These are phyloP conservation scores for Aspergillus fijiensis DNA, from an alignment of 2,329 filamentous ascomycete species.

Conservation along the genomic window DNA sequence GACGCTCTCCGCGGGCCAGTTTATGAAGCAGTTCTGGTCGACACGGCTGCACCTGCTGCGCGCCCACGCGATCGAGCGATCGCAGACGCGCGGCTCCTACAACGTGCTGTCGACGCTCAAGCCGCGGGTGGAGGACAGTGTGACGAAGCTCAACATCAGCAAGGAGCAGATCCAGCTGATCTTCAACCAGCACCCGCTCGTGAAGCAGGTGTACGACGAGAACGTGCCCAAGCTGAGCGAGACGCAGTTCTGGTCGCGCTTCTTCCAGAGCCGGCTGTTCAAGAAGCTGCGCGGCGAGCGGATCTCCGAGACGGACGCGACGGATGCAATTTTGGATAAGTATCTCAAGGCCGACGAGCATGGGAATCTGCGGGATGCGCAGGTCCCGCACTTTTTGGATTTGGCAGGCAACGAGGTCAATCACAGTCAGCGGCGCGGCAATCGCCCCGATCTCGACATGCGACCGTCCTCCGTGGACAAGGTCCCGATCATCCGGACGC, in stretches of 20 bases:
- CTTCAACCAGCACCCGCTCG: slow-evolving; percentile 86
- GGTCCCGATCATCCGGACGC: slow-evolving; percentile 80
- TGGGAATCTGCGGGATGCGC: slow-evolving; percentile 52
- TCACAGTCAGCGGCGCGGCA: slow-evolving; percentile 81
- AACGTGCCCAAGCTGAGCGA: slow-evolving; percentile 81
- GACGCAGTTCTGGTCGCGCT: slow-evolving; percentile 85
- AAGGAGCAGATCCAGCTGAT: slow-evolving; percentile 92
- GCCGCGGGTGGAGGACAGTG: slow-evolving; percentile 70
- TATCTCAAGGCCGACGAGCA: slow-evolving; percentile 75
- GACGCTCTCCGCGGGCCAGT: slow-evolving; percentile 73
- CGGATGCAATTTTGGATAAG: slow-evolving; percentile 78
- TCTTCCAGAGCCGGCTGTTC: slow-evolving; percentile 86
- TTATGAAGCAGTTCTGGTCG: slow-evolving; percentile 93
- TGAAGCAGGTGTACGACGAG: slow-evolving; percentile 88
- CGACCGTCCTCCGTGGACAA: slow-evolving; percentile 70
- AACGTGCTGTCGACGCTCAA: slow-evolving; percentile 92
- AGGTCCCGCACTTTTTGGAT: slow-evolving; percentile 86
- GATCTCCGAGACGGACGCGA: slow-evolving; percentile 71
- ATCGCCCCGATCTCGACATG: slow-evolving; percentile 88
- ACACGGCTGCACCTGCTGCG: slow-evolving; percentile 81
- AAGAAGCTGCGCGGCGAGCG: slow-evolving; percentile 91
- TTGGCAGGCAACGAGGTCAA: slow-evolving; percentile 94
- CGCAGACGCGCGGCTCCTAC: slow-evolving; percentile 84
- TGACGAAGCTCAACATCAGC: slow-evolving; percentile 77
- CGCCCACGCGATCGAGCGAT: slow-evolving; percentile 83